Conservation (phyloP, 2,329 filamentous ascomycete genomes). For the Aspergillus hortae region DNA sequence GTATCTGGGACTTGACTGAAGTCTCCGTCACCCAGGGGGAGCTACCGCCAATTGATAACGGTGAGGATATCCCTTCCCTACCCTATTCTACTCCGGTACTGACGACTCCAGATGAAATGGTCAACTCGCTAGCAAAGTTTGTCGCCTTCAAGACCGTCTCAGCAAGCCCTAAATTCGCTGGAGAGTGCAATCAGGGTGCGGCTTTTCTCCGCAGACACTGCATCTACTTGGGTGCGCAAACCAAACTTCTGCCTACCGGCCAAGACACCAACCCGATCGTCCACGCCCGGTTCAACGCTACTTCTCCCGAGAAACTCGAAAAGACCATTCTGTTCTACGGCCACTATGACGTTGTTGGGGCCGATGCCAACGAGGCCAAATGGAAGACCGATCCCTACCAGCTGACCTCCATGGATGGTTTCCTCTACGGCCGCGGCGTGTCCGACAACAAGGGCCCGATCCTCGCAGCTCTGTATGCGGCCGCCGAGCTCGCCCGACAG, state of each 20-base stretch:
- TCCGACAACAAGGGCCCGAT: slow-evolving; percentile 98
- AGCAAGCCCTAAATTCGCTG: slow-evolving; percentile 76
- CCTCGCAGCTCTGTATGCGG: slow-evolving; percentile 88
- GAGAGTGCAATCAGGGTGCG: slow-evolving; percentile 88
- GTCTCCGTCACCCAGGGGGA: slow-evolving; percentile 47
- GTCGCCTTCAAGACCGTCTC: slow-evolving; percentile 91
- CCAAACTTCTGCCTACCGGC: slow-evolving; percentile 82
- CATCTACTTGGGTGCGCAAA: slow-evolving; percentile 83
- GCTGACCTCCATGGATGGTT: slow-evolving; percentile 86
- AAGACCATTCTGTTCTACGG: slow-evolving; percentile 96
- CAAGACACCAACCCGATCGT: slow-evolving; percentile 87
- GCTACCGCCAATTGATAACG: slow-evolving; percentile 54
- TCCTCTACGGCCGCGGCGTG: slow-evolving; percentile 91
- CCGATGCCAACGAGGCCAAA: slow-evolving; percentile 74
- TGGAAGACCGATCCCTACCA: slow-evolving; percentile 88
- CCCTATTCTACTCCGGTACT: slow-evolving; percentile 3
- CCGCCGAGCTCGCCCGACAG: slow-evolving; percentile 81
- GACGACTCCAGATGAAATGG: slow-evolving; percentile 48
- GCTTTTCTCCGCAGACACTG: slow-evolving; percentile 87
- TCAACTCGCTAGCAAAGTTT: slow-evolving; percentile 77
- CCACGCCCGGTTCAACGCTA: slow-evolving; percentile 80
- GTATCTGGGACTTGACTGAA: slow-evolving; percentile 76
- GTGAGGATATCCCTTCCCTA: slow-evolving; percentile 28
- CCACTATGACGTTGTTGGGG: slow-evolving; percentile 94
- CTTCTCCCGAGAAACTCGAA: slow-evolving; percentile 59